Conservation (phyloP, 257 asterid species). For the Salvia rosmarinus region DNA sequence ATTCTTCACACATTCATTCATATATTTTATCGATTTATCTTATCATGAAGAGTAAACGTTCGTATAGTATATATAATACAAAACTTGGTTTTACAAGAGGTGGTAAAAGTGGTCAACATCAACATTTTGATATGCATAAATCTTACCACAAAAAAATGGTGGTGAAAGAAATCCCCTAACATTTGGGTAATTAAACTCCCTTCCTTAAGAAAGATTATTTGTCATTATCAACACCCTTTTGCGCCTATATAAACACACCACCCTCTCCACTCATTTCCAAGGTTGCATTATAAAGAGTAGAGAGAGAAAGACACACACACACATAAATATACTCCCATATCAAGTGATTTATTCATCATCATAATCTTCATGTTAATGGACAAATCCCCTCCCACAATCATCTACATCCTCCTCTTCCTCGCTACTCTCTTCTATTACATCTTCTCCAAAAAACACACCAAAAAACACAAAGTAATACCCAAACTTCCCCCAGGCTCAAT, state of each 20-base stretch:
- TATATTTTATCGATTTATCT: no score
- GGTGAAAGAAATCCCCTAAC: not conserved
- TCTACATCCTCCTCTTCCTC: not conserved
- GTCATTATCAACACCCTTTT: not conserved
- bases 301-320: not conserved
- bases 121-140: not conserved
- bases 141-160: not conserved
- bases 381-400: conserved; percentile 12
- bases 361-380: not conserved
- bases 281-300: not conserved
- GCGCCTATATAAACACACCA: conserved; percentile 5
- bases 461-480: not conserved
- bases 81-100: no score
- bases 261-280: not conserved
- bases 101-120: not conserved
- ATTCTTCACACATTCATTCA: no score
- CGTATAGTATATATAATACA: no score
- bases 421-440: conserved; percentile 6
- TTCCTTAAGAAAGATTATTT: not conserved
- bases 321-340: not conserved
- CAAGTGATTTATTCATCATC: not conserved
- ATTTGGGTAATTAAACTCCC: not conserved
- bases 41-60: no score
- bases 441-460: not conserved
- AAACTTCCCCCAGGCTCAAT: conserved; percentile 87